Evolutionary conservation across 2,329 filamentous ascomycete species (phyloP).

Genomic region (Paraconiothyrium sp.): DNA sequence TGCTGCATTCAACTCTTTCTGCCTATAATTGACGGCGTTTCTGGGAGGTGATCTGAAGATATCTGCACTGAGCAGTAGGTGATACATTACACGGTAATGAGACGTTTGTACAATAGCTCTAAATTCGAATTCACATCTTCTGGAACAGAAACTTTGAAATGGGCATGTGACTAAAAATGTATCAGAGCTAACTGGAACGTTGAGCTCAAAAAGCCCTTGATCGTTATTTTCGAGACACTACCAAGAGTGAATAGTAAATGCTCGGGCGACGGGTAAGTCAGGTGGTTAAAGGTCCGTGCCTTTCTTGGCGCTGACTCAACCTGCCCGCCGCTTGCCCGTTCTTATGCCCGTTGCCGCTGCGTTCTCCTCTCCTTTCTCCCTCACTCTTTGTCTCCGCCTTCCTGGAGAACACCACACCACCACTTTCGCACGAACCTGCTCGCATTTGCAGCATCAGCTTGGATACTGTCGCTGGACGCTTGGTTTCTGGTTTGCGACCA

Average conservation of each 20-base stretch:
- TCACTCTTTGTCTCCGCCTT: not conserved
- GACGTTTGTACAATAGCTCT: slow-evolving; percentile 13
- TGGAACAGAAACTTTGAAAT: no score
- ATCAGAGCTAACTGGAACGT: no score
- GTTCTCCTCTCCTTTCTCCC: slow-evolving; percentile 5
- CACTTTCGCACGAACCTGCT: slow-evolving; percentile 1
- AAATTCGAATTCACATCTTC: not conserved
- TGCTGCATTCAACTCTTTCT: not conserved
- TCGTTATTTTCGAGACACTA: no score
- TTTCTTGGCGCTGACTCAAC: slow-evolving; percentile 3
- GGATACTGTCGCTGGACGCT: slow-evolving; percentile 4
- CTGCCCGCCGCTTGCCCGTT: not conserved
- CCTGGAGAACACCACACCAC: slow-evolving; percentile 1
- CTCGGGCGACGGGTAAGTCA: no score
- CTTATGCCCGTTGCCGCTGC: slow-evolving; percentile 10
- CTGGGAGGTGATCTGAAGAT: slow-evolving; percentile 9
- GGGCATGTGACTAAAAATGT: no score
- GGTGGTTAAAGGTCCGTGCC: no score
- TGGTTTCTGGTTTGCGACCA: not conserved
- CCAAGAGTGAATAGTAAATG: no score
- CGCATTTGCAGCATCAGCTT: not conserved
- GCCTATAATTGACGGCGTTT: slow-evolving; percentile 7
- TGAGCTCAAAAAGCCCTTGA: no score
- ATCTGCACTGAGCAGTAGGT: not conserved
- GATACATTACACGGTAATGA: slow-evolving; percentile 1